A percentile compares a stretch with the other conserved stretches of the same genome.
These are phyloP conservation scores for Cyamopsis tetragonoloba DNA, from an alignment of 306 rosid genomes.

Conservation along the genomic window DNA sequence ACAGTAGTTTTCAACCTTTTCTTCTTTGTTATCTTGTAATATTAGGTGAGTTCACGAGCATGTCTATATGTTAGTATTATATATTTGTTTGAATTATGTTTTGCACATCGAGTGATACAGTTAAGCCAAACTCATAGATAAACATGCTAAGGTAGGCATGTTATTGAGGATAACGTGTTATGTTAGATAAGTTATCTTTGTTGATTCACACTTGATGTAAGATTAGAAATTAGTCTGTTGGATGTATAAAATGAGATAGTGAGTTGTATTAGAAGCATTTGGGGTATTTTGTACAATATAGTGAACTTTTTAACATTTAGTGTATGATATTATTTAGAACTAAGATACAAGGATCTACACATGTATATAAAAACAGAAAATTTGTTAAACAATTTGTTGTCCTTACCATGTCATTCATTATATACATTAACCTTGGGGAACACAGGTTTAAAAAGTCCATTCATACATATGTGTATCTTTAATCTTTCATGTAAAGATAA, in stretches of 20 bases:
- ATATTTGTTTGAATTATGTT: neutral
- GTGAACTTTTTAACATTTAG: neutral
- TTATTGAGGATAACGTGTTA: neutral
- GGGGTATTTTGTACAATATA: neutral
- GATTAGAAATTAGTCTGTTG: conserved; percentile 3
- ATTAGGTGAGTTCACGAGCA: neutral
- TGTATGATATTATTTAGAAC: neutral
- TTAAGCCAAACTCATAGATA: neutral
- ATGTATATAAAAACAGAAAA: neutral
- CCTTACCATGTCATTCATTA: neutral
- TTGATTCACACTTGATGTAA: neutral
- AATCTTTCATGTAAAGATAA: neutral
- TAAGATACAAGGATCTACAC: neutral
- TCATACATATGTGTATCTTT: neutral
- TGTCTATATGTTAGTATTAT: neutral
- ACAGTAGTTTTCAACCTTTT: neutral
- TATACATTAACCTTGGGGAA: neutral
- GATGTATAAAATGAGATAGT: neutral
- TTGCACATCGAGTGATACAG: neutral
- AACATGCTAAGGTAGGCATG: neutral
- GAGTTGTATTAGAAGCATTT: neutral
- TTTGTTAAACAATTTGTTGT: neutral
- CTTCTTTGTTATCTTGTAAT: neutral
- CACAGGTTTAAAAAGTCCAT: neutral
- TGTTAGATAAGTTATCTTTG: neutral